Evolutionary conservation across 1,284 basidiomycete genomes (phyloP), one percentile per base, ranked within the genome.

Genomic region (Tilletia walkeri): DNA sequence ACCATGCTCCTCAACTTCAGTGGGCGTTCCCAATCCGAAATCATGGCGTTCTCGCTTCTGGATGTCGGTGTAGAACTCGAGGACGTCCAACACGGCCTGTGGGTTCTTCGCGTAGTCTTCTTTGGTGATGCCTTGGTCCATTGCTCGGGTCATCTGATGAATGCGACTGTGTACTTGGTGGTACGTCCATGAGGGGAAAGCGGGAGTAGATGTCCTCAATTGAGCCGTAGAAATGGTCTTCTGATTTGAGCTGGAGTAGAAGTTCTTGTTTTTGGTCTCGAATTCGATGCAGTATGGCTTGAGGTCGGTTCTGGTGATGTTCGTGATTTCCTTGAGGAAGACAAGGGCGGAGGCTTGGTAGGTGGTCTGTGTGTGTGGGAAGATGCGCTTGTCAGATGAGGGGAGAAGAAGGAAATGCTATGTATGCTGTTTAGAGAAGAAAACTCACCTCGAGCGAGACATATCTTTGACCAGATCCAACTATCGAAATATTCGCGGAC

Each of bases 41-140:
- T 91, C 90, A 78, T 95, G 93, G 80, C 91, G 85, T 73, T 92
- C 92, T n/a, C 91, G 89, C 84, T 94, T 94, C 86, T 97, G 94
- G 79, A 94, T 94, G 83, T 96, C 93, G 14, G 95, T 98, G 85
- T 98, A 98, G 86, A 98, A 99, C 81, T 98, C 94, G 70, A 99
- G 90, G 0, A 97, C 95, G 76, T 98, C 95, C 18, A 98, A 87
- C 16, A 99, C 95, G 0, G 95, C 95, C 80, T 98, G 95, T 0
- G 95, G 95, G 81, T 99, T 92, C 84, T 92, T 93, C 12, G 92
- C 93, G 72, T 97, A 97, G 84, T 99, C 95, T 85, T 98, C 95
- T 70, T 93, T 91, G 1, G 95, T 98, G 85, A 99, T 97, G 47
- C 94, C 76, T 94, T 92, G 80, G 89, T 92, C 95, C 95, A 99